Conservation (phyloP, 306 rosid genomes). For the Morella rubra region DNA sequence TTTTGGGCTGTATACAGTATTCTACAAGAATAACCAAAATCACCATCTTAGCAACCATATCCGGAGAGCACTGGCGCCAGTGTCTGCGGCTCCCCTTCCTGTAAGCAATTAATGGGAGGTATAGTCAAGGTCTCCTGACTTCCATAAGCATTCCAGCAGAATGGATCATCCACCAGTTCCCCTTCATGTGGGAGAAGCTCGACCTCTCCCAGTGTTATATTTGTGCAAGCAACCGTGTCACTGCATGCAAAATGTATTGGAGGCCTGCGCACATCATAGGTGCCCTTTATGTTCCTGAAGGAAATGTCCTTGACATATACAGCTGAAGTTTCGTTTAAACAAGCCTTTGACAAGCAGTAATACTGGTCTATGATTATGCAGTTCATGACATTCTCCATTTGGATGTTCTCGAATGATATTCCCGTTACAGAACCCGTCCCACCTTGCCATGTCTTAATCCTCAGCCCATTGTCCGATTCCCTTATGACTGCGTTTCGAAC, state of each 20-base stretch:
- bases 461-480: constrained; percentile 84
- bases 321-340: constrained; percentile 77
- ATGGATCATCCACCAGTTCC: constrained; percentile 70
- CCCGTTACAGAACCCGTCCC: constrained; percentile 74
- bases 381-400: constrained; percentile 84
- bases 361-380: constrained; percentile 85
- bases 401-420: constrained; percentile 63
- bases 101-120: constrained; percentile 86
- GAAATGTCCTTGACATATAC: constrained; percentile 63
- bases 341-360: constrained; percentile 74
- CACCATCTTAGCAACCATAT: constrained; percentile 46
- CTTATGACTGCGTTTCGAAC: constrained; percentile 58
- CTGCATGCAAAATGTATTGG: constrained; percentile 97
- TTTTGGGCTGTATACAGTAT: constrained; percentile 33
- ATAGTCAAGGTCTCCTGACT: constrained; percentile 69
- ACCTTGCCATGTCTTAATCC: constrained; percentile 99
- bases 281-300: constrained; percentile 77
- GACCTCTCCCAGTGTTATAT: constrained; percentile 77
- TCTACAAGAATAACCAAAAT: constrained; percentile 18
- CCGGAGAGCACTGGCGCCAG: constrained; percentile 36
- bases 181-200: constrained; percentile 87
- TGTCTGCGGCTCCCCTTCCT: constrained; percentile 61
- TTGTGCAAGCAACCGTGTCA: constrained; percentile 80
- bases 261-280: constrained; percentile 80
- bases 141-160: constrained; percentile 97